phyloP scores from a whole-genome alignment of 306 rosid species.

The Casuarina glauca region DNA sequence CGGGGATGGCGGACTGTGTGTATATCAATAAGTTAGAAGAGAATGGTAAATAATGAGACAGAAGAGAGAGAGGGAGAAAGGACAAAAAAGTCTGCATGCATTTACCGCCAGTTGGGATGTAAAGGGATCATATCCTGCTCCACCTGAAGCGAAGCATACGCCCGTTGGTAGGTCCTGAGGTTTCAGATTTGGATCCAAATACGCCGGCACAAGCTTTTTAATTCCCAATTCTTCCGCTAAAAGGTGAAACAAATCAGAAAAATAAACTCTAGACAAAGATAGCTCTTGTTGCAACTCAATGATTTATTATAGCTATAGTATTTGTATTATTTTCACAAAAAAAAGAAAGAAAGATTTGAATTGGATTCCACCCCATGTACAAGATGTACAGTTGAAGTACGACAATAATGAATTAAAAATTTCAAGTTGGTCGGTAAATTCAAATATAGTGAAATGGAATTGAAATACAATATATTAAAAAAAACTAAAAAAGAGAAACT shows the following conservation, averaged over 20 bases:
- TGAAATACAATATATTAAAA: too few relatives aligned
- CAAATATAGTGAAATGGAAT: too few relatives aligned
- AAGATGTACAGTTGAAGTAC: too few relatives aligned
- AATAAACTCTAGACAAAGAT: too few relatives aligned
- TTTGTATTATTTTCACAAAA: too few relatives aligned
- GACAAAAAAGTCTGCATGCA: neutral
- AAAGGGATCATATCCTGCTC: conserved; percentile 78
- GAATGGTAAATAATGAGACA: neutral
- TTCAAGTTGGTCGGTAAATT: too few relatives aligned
- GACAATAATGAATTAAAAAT: too few relatives aligned
- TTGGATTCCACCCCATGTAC: too few relatives aligned
- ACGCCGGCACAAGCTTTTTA: conserved; percentile 65
- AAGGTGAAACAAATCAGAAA: neutral
- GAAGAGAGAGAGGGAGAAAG: neutral
- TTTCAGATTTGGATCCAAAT: conserved; percentile 52
- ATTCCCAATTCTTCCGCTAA: conserved; percentile 50
- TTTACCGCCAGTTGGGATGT: conserved; percentile 62
- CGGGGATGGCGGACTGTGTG: conserved; percentile 47
- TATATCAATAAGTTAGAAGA: neutral
- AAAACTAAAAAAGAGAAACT: too few relatives aligned
- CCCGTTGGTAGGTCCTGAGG: conserved; percentile 61
- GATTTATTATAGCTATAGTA: too few relatives aligned
- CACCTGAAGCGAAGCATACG: conserved; percentile 83
- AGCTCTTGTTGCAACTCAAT: too few relatives aligned
- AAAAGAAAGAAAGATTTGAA: too few relatives aligned